Conservation (phyloP, 805 yeast genomes). For the Ogataea haglerorum region DNA sequence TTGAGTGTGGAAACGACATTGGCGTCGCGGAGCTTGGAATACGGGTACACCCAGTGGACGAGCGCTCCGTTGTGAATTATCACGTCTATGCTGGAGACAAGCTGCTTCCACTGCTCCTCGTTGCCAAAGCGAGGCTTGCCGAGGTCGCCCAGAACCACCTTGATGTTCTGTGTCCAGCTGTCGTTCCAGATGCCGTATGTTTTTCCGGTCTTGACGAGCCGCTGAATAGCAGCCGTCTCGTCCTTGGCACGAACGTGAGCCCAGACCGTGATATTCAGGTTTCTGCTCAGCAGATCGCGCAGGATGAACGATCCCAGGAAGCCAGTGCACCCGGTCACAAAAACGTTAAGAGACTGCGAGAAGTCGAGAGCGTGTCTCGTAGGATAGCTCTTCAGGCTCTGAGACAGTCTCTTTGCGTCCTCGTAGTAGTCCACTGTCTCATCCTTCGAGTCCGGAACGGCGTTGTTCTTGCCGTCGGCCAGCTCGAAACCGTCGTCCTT, state of each 20-base stretch:
- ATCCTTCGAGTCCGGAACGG: constrained; percentile 24
- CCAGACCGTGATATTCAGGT: constrained; percentile 53
- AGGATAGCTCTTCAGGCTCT: constrained; percentile 44
- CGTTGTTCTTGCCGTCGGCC: constrained; percentile 34
- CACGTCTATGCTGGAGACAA: constrained; percentile 65
- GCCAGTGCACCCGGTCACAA: constrained; percentile 95
- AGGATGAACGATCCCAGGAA: constrained; percentile 90
- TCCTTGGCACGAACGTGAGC: constrained; percentile 91
- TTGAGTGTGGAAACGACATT: constrained; percentile 87
- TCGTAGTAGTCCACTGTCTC: constrained; percentile 52
- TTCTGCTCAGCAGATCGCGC: constrained; percentile 66
- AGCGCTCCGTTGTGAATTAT: constrained; percentile 96
- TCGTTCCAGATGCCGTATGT: constrained; percentile 83
- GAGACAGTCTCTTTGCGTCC: constrained; percentile 63
- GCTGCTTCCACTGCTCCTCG: constrained; percentile 51
- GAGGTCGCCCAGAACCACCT: constrained; percentile 80
- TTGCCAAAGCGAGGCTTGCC: constrained; percentile 69
- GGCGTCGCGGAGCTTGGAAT: constrained; percentile 83
- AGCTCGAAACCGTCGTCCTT: constrained; percentile 47
- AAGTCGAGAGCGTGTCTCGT: constrained; percentile 34
- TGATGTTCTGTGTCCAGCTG: constrained; percentile 51
- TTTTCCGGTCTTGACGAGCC: constrained; percentile 70
- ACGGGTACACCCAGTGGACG: constrained; percentile 98
- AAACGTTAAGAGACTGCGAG: constrained; percentile 42
- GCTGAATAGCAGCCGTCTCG: constrained; percentile 64